A percentile compares a stretch with the other conserved stretches of the same genome.
Conservation (phyloP, 164 flowering plant genomes). For the Nelumbo lutea region DNA sequence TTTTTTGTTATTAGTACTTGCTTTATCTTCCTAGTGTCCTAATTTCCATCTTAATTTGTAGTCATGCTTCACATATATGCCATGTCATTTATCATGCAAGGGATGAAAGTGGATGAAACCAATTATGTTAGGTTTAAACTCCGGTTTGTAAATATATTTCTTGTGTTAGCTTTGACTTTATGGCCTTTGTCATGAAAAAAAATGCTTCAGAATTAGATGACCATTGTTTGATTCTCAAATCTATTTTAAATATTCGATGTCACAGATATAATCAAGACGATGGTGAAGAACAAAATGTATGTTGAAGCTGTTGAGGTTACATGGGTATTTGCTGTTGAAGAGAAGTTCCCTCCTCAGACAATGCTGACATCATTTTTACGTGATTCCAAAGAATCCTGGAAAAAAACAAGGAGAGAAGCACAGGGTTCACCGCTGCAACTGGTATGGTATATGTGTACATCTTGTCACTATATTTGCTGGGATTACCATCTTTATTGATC, state of each 20-base stretch:
- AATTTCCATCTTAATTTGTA: too few relatives aligned
- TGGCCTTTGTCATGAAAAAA: too few relatives aligned
- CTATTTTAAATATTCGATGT: not conserved
- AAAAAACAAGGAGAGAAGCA: constrained; percentile 23
- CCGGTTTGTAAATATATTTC: too few relatives aligned
- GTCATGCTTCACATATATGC: too few relatives aligned
- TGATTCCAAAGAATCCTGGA: constrained; percentile 26
- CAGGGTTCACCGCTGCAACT: constrained; percentile 17
- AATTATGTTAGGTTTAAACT: too few relatives aligned
- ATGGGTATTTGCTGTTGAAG: constrained; percentile 40
- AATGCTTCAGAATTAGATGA: too few relatives aligned
- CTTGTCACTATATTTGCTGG: not conserved
- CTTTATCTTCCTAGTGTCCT: too few relatives aligned
- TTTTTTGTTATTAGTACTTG: too few relatives aligned
- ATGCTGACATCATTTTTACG: constrained; percentile 31
- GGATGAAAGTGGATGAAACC: too few relatives aligned
- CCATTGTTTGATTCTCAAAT: not conserved
- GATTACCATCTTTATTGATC: not conserved
- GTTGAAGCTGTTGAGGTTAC: constrained; percentile 39
- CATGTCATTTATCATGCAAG: too few relatives aligned
- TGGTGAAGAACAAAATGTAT: constrained; percentile 34
- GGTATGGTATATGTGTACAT: constrained; percentile 19
- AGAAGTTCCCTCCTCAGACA: constrained; percentile 29
- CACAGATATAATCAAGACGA: constrained; percentile 37
- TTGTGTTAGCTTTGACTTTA: too few relatives aligned